Base-by-base conservation (phyloP, 352 stramenopile genomes). In the Globisporangium cystogenes region DNA sequence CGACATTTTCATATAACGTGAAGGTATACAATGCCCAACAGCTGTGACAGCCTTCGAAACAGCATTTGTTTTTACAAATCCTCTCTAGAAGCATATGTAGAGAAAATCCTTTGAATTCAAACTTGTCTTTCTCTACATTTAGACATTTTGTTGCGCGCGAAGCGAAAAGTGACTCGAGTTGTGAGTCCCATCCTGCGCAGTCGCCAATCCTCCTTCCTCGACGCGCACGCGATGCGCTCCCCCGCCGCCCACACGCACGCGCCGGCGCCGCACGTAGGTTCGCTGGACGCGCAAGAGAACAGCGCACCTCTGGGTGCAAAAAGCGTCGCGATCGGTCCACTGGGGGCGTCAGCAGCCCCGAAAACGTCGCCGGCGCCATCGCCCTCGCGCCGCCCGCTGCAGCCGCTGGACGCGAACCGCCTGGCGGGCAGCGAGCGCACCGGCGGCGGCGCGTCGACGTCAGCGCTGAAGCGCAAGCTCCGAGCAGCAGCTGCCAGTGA, bases 251-350 rank as follows among this genome's bases (percentile, higher is more conserved):
- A 36, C 1, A 16, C 31, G 14, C 2, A 33, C 24, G 43, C 24
- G 10, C 29, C 33, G 43, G n/a, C 39, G 12, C 23, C 24, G n/a
- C 21, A 6, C 12, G 45, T 8, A 1, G 4, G 8, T 7, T 8
- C 23, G 6, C 1, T 18, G 1, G 31, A 62, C n/a, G 56, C 60
- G n/a, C 68, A 69, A 48, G 65, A 80, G 57, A 80, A 78, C 31
- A 29, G 62, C 50, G 63, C 71, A 8, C 62, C 60, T 26, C 49
- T 37, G 0, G 39, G 46, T 55, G 48, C 39, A 39, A 51, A 33
- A 70, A 75, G 64, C 29, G 21, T 24, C 15, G 14, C 27, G 16
- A 51, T 35, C 26, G n/a, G 41, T 21, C 41, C 40, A 40, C 11
- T 44, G 20, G 8, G 2, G 8, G n/a, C 20, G 4, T 3, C n/a